A percentile compares a stretch with the other conserved stretches of the same genome.
Conservation (phyloP, 176 grass and related monocot genomes). For the Tuctoria greenei region DNA sequence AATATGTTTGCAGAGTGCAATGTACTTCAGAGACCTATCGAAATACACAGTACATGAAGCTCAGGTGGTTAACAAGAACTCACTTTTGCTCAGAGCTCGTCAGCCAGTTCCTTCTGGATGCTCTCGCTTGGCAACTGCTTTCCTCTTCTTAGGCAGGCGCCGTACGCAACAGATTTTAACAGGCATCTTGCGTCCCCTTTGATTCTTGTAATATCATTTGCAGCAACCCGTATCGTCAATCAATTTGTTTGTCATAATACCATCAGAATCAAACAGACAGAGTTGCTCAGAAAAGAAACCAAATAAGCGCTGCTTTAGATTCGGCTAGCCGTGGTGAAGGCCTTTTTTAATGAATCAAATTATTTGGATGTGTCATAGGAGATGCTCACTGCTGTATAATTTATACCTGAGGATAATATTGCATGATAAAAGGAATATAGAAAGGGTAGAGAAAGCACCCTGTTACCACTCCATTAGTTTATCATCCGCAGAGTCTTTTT, state of each 20-base stretch:
- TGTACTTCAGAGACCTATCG: not conserved
- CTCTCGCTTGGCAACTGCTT: slow-evolving; percentile 73
- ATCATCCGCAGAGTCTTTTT: not conserved
- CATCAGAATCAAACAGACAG: not conserved
- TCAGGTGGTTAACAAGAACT: not conserved
- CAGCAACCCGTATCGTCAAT: not conserved
- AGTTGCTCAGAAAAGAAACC: too few relatives aligned
- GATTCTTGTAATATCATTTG: slow-evolving; percentile 69
- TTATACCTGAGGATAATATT: too few relatives aligned
- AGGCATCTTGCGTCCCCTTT: slow-evolving; percentile 87
- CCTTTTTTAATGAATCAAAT: too few relatives aligned
- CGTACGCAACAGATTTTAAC: slow-evolving; percentile 78
- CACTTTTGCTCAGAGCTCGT: slow-evolving; percentile 89
- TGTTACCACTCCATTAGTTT: slow-evolving; percentile 1
- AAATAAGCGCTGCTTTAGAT: too few relatives aligned
- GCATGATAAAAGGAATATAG: too few relatives aligned
- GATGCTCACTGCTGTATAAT: too few relatives aligned
- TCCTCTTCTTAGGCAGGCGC: too few relatives aligned
- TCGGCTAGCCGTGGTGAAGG: too few relatives aligned
- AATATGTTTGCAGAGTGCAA: not conserved
- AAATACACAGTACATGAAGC: slow-evolving; percentile 2
- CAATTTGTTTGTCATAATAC: not conserved
- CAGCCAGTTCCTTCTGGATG: slow-evolving; percentile 79
- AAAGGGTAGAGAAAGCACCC: too few relatives aligned
- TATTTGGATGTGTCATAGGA: too few relatives aligned